phyloP scores from a whole-genome alignment of 1,284 basidiomycete species.

The Naganishia albida region DNA sequence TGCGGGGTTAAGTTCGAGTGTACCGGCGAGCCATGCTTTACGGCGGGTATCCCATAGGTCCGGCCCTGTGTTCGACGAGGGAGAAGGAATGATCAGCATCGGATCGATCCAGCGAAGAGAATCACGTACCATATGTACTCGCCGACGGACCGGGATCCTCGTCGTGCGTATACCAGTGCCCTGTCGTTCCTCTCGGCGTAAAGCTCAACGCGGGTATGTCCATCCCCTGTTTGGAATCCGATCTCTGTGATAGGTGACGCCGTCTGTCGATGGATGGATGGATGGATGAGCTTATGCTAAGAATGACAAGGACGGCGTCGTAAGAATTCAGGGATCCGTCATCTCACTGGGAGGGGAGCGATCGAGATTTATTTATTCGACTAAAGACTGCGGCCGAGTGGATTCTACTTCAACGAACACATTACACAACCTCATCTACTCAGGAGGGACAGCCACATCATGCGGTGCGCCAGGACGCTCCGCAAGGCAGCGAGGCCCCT shows the following conservation, averaged over 20 bases:
- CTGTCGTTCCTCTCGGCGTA: constrained; percentile 5
- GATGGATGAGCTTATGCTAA: too few species aligned
- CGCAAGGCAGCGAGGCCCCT: constrained; percentile 7
- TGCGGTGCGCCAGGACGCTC: constrained; percentile 1
- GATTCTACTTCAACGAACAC: constrained; percentile 10
- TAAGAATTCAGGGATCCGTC: background rate
- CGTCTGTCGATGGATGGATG: background rate
- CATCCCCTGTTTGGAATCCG: background rate
- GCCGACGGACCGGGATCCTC: constrained; percentile 21
- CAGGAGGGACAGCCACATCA: background rate
- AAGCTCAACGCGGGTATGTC: background rate
- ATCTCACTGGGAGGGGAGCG: background rate
- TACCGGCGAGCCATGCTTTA: constrained; percentile 15
- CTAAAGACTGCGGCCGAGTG: background rate
- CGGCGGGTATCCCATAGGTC: constrained; percentile 22
- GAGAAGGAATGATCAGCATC: background rate
- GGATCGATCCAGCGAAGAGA: background rate
- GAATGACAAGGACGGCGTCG: background rate
- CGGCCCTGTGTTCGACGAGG: background rate
- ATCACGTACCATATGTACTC: constrained; percentile 5
- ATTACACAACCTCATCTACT: background rate
- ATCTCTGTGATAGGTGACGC: background rate
- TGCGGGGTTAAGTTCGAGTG: constrained; percentile 18
- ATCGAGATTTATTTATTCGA: constrained; percentile 1
- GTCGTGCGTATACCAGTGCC: constrained; percentile 10